Evolutionary conservation across 768 basidiomycete species (phyloP).

Genomic region (Hericium rajendrae): DNA sequence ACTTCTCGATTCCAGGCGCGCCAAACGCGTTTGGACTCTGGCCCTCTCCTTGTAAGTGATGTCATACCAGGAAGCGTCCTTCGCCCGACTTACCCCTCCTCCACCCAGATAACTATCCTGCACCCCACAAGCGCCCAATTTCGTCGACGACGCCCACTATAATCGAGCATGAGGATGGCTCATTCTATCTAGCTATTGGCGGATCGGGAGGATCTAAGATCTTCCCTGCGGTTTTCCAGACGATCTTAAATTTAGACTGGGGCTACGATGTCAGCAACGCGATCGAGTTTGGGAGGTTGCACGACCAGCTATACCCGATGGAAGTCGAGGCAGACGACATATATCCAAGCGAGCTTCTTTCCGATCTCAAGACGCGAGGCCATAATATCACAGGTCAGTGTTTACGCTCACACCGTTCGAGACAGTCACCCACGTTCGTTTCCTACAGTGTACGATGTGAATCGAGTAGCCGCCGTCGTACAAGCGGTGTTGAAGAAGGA

Average conservation of each 20-base stretch:
- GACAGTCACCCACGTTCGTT: neutral
- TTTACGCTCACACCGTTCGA: neutral
- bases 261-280: constrained; percentile 72
- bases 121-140: constrained; percentile 78
- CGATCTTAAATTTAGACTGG: constrained; percentile 71
- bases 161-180: constrained; percentile 64
- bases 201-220: constrained; percentile 87
- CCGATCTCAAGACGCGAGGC: constrained; percentile 46
- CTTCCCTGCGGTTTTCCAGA: constrained; percentile 71
- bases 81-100: constrained; percentile 1
- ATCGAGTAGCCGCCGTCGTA: constrained; percentile 67
- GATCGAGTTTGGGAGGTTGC: constrained; percentile 77
- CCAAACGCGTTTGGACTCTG: constrained; percentile 77
- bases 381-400: constrained; percentile 61
- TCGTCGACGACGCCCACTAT: constrained; percentile 81
- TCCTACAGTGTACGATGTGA: constrained; percentile 47
- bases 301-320: constrained; percentile 76
- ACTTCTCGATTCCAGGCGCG: constrained; percentile 81
- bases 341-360: constrained; percentile 47
- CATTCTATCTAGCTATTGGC: constrained; percentile 66
- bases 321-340: constrained; percentile 50
- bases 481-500: constrained; percentile 51
- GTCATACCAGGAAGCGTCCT: neutral
- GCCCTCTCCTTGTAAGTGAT: constrained; percentile 56
- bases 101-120: constrained; percentile 74